Evolutionary conservation across 306 rosid genomes (phyloP).

Genomic region (Quercus agrifolia): DNA sequence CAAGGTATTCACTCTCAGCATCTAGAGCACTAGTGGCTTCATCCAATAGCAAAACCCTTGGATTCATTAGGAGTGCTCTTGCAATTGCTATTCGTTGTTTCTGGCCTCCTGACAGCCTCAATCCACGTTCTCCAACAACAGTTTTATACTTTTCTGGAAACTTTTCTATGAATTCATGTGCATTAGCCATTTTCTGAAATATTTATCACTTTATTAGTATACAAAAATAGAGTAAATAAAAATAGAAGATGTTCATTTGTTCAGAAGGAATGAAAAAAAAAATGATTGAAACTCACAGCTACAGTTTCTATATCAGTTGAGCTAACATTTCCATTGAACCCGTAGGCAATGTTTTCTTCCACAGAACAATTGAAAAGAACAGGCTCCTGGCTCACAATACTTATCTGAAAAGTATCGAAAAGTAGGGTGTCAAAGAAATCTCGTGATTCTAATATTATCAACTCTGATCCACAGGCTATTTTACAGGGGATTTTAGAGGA

Average conservation of each 20-base stretch:
- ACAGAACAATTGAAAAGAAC: conserved; percentile 73
- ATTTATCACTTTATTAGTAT: background rate
- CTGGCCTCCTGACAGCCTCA: conserved; percentile 80
- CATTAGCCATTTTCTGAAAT: conserved; percentile 73
- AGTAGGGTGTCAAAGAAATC: background rate
- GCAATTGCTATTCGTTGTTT: conserved; percentile 76
- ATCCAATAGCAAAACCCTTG: conserved; percentile 57
- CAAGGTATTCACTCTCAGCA: conserved; percentile 76
- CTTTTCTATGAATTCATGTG: conserved; percentile 56
- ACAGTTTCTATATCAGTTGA: conserved; percentile 52
- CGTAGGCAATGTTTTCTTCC: conserved; percentile 82
- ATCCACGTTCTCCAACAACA: conserved; percentile 64
- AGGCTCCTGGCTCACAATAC: conserved; percentile 85
- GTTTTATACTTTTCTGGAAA: conserved; percentile 65
- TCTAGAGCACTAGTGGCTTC: conserved; percentile 84
- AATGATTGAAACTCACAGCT: conserved; percentile 46
- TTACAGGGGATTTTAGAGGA: background rate
- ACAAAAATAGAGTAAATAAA: background rate
- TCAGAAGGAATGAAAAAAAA: background rate
- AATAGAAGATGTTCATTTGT: background rate
- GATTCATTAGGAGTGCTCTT: conserved; percentile 67
- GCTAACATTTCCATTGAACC: conserved; percentile 59
- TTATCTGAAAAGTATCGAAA: conserved; percentile 41
- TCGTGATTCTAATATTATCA: background rate
- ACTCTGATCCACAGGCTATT: too few species aligned